Evolutionary conservation across 306 rosid genomes (phyloP).

Genomic region (Cucurbita argyrosperma): DNA sequence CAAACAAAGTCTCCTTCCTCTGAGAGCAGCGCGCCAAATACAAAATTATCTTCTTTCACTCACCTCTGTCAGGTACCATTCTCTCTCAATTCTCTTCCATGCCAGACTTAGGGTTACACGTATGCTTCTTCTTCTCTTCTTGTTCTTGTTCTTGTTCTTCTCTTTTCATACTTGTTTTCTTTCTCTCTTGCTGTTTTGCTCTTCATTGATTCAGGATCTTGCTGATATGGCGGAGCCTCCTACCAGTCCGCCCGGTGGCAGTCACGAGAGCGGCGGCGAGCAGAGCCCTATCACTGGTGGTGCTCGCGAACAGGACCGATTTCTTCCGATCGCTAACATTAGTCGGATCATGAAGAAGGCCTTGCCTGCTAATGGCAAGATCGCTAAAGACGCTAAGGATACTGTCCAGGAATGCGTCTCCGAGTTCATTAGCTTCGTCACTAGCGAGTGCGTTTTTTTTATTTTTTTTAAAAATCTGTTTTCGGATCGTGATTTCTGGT

Average conservation of each 20-base stretch:
- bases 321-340: constrained; percentile 77
- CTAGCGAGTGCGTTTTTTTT: constrained; percentile 76
- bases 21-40: constrained; percentile 24
- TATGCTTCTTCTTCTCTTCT: not conserved
- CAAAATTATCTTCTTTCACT: constrained; percentile 1
- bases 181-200: not conserved
- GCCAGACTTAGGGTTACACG: not conserved
- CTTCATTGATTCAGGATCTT: constrained; percentile 14
- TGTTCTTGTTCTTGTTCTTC: not conserved
- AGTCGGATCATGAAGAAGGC: constrained; percentile 94
- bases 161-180: too few species aligned
- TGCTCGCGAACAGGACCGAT: constrained; percentile 64
- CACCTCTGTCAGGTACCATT: not conserved
- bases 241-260: constrained; percentile 45
- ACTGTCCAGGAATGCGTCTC: constrained; percentile 85
- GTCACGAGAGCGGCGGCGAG: constrained; percentile 83
- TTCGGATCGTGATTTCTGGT: too few species aligned
- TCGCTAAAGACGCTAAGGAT: constrained; percentile 84
- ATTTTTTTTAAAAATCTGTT: too few species aligned
- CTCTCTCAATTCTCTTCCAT: not conserved
- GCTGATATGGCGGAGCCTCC: constrained; percentile 60
- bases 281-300: constrained; percentile 45
- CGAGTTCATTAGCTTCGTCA: constrained; percentile 81
- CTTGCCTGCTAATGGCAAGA: constrained; percentile 68
- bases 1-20: not conserved